phyloP scores from a whole-genome alignment of 73 alveolate genomes.

The Paramecium tetraurelia region DNA sequence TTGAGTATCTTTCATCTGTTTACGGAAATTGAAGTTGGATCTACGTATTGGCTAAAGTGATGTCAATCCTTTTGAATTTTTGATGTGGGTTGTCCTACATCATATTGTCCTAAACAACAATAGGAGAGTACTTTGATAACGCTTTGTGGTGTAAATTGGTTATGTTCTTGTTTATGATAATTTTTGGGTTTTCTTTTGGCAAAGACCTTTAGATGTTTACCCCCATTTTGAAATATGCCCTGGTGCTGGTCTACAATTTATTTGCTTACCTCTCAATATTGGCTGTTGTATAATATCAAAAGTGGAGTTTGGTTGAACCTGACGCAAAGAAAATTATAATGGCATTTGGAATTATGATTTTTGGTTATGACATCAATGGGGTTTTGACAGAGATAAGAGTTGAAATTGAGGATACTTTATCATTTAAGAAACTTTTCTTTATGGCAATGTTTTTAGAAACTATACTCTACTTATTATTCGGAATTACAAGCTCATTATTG shows the following conservation, averaged over 20 bases:
- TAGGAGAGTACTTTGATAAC: neutral
- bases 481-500: neutral
- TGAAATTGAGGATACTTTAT: neutral
- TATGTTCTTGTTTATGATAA: neutral
- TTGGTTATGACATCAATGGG: slow-evolving; percentile 20
- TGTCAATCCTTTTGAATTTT: neutral
- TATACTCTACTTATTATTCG: neutral
- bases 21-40: neutral
- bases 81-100: slow-evolving; percentile 28
- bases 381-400: neutral
- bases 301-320: neutral
- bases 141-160: neutral
- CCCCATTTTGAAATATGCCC: neutral
- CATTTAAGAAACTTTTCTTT: neutral
- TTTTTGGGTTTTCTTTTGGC: neutral
- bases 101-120: neutral
- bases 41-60: neutral
- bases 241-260: neutral
- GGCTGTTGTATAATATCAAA: neutral
- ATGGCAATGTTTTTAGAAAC: slow-evolving; percentile 1
- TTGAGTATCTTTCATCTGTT: neutral
- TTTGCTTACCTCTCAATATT: neutral
- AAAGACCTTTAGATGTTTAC: neutral
- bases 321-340: neutral
- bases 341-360: slow-evolving; percentile 17